Base-by-base conservation (phyloP, 2,329 filamentous ascomycete species). In the Chrysosporium keratinophilum region DNA sequence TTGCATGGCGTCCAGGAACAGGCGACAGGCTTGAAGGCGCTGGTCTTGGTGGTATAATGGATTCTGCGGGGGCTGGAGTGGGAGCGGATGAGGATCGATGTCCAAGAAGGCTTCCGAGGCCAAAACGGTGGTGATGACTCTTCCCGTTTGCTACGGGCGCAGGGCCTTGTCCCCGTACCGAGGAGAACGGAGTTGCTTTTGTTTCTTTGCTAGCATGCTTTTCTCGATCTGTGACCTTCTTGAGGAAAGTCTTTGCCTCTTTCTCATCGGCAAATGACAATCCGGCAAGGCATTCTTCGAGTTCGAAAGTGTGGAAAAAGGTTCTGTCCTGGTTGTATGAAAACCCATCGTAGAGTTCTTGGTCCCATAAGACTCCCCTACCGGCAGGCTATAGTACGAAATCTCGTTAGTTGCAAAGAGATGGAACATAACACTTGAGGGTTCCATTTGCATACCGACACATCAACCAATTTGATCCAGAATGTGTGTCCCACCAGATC, bases 251-350 rank as follows among this genome's bases (percentile, higher is more conserved):
- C 72, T 88, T 94, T 34, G 93, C 93, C 74, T 98, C 93, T 71
- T 96, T 97, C 75, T 97, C 93, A 69, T 97, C 93, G 57, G 85
- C 83, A 65, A 98, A 98, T 20, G 88, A 95, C 56, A 98, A 74
- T 0, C 84, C 93, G 5, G 89, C 93, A 57, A 94, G 74, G 64
- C 89, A 97, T 59, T 94, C 83, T 71, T 97, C 90, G 54, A 95
- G 79, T 73, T 98, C 93, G 67, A 98, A 98, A 5, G 88, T 89
- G 71, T 97, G 90, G 73, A 98, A 98, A 73, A 96, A 98, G 56
- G 88, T 91, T 57, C 93, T 84, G 69, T 98, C 93, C 67, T 96
- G 91, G 72, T 96, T 95, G 76, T 97, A 98, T 59, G 78, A 77
- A 78, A 95, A 97, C 49, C 83, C 83, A 62, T 98, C 91, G 73